A percentile compares a stretch with the other conserved stretches of the same genome.
These are phyloP conservation scores for Mrakia hoshinonis DNA, from an alignment of 768 basidiomycete species.

Conservation along the genomic window DNA sequence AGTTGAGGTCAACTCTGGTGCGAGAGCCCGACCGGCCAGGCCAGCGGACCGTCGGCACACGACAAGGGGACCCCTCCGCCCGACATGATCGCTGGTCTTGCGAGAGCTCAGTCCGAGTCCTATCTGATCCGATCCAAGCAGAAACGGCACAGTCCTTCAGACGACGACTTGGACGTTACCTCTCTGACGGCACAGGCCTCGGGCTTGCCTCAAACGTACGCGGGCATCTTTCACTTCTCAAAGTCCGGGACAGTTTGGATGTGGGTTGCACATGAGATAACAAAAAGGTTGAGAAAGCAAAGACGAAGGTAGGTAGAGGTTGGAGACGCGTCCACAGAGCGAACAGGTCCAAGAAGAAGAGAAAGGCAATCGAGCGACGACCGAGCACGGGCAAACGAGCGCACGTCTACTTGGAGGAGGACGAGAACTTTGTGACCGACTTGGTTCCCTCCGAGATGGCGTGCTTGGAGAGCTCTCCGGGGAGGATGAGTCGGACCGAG, in stretches of 20 bases:
- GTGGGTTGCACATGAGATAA: background rate
- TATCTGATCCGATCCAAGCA: too few species aligned
- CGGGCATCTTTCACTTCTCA: too few species aligned
- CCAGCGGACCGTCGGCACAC: too few species aligned
- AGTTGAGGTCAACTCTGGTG: background rate
- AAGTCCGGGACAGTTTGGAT: background rate
- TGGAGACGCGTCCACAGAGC: background rate
- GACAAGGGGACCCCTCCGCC: too few species aligned
- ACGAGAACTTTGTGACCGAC: conserved; percentile 58
- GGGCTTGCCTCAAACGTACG: too few species aligned
- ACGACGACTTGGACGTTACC: too few species aligned
- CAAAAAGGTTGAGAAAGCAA: background rate
- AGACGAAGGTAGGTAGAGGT: background rate
- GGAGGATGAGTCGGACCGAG: conserved; percentile 89
- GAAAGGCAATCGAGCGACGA: too few species aligned
- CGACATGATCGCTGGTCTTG: background rate
- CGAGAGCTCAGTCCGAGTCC: background rate
- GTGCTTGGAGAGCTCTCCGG: conserved; percentile 90
- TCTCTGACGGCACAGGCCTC: too few species aligned
- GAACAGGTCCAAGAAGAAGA: background rate
- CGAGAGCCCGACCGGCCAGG: background rate
- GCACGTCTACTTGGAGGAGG: conserved; percentile 17
- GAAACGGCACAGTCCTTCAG: too few species aligned
- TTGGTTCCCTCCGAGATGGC: conserved; percentile 91
- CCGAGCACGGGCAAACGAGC: too few species aligned